Evolutionary conservation across 495 filamentous ascomycete species (phyloP).

Genomic region (Chaetomium fimeti): DNA sequence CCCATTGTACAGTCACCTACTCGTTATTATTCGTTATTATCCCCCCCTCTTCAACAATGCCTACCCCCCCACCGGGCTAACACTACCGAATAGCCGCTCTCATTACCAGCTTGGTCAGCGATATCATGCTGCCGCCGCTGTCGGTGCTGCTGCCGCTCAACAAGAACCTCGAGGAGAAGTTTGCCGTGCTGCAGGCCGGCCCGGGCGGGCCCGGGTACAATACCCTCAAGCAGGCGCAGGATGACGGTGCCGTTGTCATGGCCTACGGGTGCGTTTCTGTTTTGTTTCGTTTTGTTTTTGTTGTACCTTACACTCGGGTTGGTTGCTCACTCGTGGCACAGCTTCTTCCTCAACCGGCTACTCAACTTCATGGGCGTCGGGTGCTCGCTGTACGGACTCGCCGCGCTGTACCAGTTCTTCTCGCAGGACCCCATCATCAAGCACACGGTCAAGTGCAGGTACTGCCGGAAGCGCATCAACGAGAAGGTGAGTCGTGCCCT

Average conservation of each 20-base stretch:
- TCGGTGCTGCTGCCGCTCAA: constrained; percentile 67
- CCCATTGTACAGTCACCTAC: too few relatives aligned
- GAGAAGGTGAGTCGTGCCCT: constrained; percentile 52
- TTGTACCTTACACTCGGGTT: too few relatives aligned
- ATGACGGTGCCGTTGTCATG: constrained; percentile 69
- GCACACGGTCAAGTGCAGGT: constrained; percentile 65
- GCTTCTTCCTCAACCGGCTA: constrained; percentile 63
- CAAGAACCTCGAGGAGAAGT: constrained; percentile 73
- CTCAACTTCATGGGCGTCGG: constrained; percentile 67
- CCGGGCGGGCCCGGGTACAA: constrained; percentile 58
- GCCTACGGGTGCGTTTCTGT: constrained; percentile 59
- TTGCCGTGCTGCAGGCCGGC: constrained; percentile 61
- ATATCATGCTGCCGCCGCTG: constrained; percentile 66
- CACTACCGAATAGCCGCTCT: constrained; percentile 41
- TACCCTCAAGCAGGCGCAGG: constrained; percentile 63
- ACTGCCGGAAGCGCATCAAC: constrained; percentile 66
- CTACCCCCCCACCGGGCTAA: too few relatives aligned
- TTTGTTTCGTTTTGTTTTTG: background rate
- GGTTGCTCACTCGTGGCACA: too few relatives aligned
- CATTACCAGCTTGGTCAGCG: constrained; percentile 69
- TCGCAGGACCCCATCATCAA: constrained; percentile 69
- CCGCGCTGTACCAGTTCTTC: constrained; percentile 61
- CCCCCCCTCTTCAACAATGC: background rate
- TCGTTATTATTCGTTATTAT: too few relatives aligned
- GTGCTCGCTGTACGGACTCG: constrained; percentile 62